Base-by-base conservation (phyloP, 2,329 filamentous ascomycete species). In the Calonectria fujianensis region DNA sequence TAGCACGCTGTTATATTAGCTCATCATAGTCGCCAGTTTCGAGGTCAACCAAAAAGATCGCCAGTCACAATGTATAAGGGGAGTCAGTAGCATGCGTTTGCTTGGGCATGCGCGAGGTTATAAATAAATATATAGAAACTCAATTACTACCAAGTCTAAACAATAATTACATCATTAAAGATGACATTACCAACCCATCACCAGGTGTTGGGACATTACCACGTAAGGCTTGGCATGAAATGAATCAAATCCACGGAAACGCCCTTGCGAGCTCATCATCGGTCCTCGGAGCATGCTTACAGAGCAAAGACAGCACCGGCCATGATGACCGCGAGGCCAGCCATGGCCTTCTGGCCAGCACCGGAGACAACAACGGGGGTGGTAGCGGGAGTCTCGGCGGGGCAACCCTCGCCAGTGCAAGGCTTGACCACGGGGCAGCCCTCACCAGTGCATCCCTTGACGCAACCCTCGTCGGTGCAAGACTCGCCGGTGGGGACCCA, bases 221-320 rank as follows among this genome's bases (percentile, higher is more conserved):
- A 67, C 32, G 54, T 57, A 27, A 52, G 61, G 67, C 24, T 63
- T 32, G 72, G 67, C 61, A 59, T 41, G 72, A 74, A 73, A 67
- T 61, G 51, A 74, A 74, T 48, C 7, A 5, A 61, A 61, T 70
- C 67, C 67, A 66, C 52, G 27, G 11, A 54, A 41, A 51, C 52
- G 37, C 68, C 54, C 59, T 70, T 61, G 24, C 48, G 54, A 52
- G 14, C 65, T 41, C 50, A 45, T 64, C 67, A 45, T 45, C 59
- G 16, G 11, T 29, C 20, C 52, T 20, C n/a, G 50, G 24, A 27
- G 57, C 32, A 45, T 27, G 35, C 71, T 79, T 82, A 82, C 75
- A 82, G 74, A 61, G 81, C 50, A 70, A 82, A 79, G 67, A 76
- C 74, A 57, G 80, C 51, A 74, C 77, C 80, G 41, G 81, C 78